Base-by-base conservation (phyloP, 2,329 filamentous ascomycete species). In the Xylaria sp. region DNA sequence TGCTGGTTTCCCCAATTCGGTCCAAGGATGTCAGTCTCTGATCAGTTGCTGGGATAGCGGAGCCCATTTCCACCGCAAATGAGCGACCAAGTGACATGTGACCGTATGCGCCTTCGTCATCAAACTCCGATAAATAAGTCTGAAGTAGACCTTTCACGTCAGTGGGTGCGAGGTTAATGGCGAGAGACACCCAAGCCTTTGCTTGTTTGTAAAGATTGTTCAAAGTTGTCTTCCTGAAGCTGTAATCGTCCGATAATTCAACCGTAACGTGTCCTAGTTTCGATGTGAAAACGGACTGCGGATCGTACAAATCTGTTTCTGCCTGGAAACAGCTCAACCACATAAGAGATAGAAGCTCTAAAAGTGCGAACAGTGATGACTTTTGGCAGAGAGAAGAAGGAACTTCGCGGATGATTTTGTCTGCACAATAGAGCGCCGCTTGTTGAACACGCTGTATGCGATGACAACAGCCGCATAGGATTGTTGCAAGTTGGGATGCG, bases 81-180 rank as follows among this genome's bases (percentile, higher is more conserved):
- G 96, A 98, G 68, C 97, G 88, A 12, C 96, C 97, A 18, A 99
- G 85, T 0, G 94, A 95, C 69, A 98, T 90, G 79, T 98, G 94
- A 0, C 94, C 96, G 77, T 97, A 97, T 1, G 91, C 90, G 59
- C 92, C 93, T 72, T 97, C 93, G 73, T 98, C 94, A 69, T 97
- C 92, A 74, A 94, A 97, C 74, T 97, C 94, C 0, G 97, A 98
- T 18, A 99, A 86, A 78, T 99, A 98, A 0, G 96, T 98, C 81
- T 97, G 96, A 51, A 99, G 85, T 23, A 99, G 85, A 0, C 97
- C 96, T 81, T 99, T 99, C 69, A 98, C 90, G 79, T 99, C 95
- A 27, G 97, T 84, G 5, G 96, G 95, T 2, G 97, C 94, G 57
- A 97, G 87, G 73, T 92, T 91, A 74, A 98, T 90, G 8, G 93